These are phyloP conservation scores for Lyophyllum semitale DNA, from an alignment of 768 basidiomycete genomes.

Conservation along the genomic window DNA sequence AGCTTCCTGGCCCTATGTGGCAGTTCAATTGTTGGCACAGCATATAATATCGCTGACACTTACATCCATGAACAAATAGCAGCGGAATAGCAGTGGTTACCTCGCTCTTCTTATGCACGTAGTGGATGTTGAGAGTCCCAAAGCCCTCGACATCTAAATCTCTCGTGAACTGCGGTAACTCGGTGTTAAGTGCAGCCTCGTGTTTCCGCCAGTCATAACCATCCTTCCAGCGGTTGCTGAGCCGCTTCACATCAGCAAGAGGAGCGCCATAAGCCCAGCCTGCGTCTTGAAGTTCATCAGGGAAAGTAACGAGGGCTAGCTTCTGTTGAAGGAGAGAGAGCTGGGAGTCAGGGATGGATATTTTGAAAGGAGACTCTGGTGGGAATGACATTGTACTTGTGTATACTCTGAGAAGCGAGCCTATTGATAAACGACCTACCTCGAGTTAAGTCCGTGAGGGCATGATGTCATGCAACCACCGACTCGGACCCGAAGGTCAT, in stretches of 20 bases:
- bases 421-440: too few species aligned
- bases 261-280: constrained; percentile 57
- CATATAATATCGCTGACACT: neutral
- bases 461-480: too few species aligned
- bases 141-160: constrained; percentile 50
- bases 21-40: neutral
- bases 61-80: constrained; percentile 65
- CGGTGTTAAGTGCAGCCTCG: constrained; percentile 50
- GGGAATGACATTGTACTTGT: constrained; percentile 4
- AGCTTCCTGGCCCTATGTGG: constrained; percentile 59
- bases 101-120: constrained; percentile 54
- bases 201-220: constrained; percentile 59
- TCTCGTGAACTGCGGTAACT: constrained; percentile 56
- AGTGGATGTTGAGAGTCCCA: constrained; percentile 51
- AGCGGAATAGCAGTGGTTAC: constrained; percentile 52
- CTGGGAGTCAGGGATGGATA: constrained; percentile 44
- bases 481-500: too few species aligned
- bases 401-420: too few species aligned
- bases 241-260: constrained; percentile 48
- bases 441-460: too few species aligned
- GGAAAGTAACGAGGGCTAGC: constrained; percentile 49
- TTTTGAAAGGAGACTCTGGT: constrained; percentile 39
- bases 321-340: constrained; percentile 44
- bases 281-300: constrained; percentile 57
- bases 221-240: constrained; percentile 50